Evolutionary conservation across 2,329 filamentous ascomycete genomes (phyloP).

Genomic region (Monosporascus ibericus): DNA sequence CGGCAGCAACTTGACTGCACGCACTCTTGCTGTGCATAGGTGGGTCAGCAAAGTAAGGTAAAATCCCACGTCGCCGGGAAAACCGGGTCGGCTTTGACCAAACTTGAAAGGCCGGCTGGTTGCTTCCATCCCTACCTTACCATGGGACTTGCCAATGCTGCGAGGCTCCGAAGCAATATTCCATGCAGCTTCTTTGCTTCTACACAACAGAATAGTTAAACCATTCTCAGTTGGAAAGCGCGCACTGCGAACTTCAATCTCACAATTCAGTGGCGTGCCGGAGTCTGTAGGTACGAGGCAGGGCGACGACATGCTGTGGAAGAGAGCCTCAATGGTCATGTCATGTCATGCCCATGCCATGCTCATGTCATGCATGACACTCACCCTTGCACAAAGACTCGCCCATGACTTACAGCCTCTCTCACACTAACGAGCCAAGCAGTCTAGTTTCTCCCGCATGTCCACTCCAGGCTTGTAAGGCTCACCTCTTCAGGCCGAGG

Average conservation of each 20-base stretch:
- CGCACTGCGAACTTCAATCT: neutral
- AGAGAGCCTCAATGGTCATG: conserved; percentile 26
- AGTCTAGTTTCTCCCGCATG: no score
- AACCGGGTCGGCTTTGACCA: neutral
- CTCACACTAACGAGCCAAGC: neutral
- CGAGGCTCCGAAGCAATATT: conserved; percentile 19
- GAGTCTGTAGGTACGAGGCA: conserved; percentile 19
- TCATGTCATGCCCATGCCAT: conserved; percentile 22
- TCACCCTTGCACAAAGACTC: conserved; percentile 11
- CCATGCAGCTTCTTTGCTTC: conserved; percentile 18
- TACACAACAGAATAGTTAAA: conserved; percentile 7
- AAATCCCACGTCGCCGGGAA: conserved; percentile 15
- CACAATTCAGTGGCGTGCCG: neutral
- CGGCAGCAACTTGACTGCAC: conserved; percentile 12
- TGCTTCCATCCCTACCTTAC: conserved; percentile 11
- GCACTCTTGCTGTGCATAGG: conserved; percentile 13
- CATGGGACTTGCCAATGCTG: conserved; percentile 14
- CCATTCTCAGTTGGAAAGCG: neutral
- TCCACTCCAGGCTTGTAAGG: no score
- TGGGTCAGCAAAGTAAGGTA: conserved; percentile 16
- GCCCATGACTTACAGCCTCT: neutral
- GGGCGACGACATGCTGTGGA: conserved; percentile 19
- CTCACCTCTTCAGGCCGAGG: no score
- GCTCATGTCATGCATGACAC: conserved; percentile 25
- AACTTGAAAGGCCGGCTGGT: neutral